A percentile compares a stretch with the other conserved stretches of the same genome.
Evolutionary conservation across 2,329 filamentous ascomycete genomes (phyloP).

Genomic region (Penicillium sp.): DNA sequence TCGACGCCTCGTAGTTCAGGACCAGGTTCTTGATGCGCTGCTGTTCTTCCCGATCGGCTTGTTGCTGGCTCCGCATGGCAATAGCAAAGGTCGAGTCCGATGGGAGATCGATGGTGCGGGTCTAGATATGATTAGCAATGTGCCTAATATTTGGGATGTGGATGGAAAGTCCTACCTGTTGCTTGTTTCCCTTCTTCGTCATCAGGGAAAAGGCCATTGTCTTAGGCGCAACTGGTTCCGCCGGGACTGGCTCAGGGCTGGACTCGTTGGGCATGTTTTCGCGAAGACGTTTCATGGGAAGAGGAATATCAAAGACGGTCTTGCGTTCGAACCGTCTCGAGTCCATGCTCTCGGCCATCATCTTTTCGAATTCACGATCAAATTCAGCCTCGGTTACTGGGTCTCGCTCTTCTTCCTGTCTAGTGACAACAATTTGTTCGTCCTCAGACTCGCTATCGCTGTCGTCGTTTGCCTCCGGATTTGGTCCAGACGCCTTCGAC

Average conservation of each 20-base stretch:
- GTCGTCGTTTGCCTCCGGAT: slow-evolving; percentile 47
- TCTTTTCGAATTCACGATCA: slow-evolving; percentile 94
- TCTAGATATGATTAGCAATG: slow-evolving; percentile 53
- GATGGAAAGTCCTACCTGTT: slow-evolving; percentile 65
- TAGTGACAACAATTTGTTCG: slow-evolving; percentile 87
- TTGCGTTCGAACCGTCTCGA: slow-evolving; percentile 96
- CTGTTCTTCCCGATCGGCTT: slow-evolving; percentile 93
- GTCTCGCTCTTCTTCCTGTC: slow-evolving; percentile 85
- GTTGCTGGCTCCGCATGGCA: slow-evolving; percentile 93
- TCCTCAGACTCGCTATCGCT: slow-evolving; percentile 58
- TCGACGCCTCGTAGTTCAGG: slow-evolving; percentile 90
- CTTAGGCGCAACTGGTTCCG: slow-evolving; percentile 37
- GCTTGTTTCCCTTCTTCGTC: slow-evolving; percentile 93
- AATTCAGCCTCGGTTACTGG: slow-evolving; percentile 96
- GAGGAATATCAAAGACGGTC: slow-evolving; percentile 88
- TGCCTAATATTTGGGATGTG: neutral
- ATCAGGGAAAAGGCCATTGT: slow-evolving; percentile 98
- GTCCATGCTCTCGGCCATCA: slow-evolving; percentile 97
- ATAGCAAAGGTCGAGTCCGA: slow-evolving; percentile 92
- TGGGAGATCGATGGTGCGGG: slow-evolving; percentile 79
- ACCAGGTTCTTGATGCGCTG: slow-evolving; percentile 98
- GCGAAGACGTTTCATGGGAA: slow-evolving; percentile 78
- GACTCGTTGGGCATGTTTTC: slow-evolving; percentile 52
- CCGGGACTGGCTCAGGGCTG: slow-evolving; percentile 30
- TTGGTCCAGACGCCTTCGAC: slow-evolving; percentile 44